Evolutionary conservation across 192 early-diverging fungal genomes (phyloP).

Genomic region (Backusella luteola): DNA sequence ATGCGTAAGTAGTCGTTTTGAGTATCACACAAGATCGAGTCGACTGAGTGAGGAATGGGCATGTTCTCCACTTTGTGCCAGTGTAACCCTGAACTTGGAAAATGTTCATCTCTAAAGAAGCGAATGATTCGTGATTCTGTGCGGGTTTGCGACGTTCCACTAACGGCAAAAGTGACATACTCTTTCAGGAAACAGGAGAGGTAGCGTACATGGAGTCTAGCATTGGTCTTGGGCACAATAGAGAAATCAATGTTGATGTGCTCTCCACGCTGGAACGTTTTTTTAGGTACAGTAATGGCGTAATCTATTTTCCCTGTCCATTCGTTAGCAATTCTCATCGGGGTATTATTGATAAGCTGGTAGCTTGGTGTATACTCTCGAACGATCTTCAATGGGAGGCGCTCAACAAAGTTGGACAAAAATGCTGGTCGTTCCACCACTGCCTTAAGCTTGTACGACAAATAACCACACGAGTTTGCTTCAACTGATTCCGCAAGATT

Average conservation of each 20-base stretch:
- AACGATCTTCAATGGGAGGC: constrained; percentile 38
- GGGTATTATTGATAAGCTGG: constrained; percentile 34
- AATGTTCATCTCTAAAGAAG: constrained; percentile 14
- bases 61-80: constrained; percentile 30
- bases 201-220: constrained; percentile 45
- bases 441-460: constrained; percentile 55
- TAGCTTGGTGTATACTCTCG: constrained; percentile 42
- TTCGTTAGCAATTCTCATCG: constrained; percentile 47
- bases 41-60: constrained; percentile 17
- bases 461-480: constrained; percentile 34
- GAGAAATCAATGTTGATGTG: constrained; percentile 46
- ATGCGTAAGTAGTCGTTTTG: constrained; percentile 30
- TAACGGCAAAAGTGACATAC: constrained; percentile 44
- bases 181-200: constrained; percentile 55
- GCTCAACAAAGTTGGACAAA: constrained; percentile 42
- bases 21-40: constrained; percentile 29
- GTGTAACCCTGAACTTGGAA: not conserved
- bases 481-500: constrained; percentile 60
- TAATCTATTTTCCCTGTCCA: constrained; percentile 59
- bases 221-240: constrained; percentile 42
- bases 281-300: constrained; percentile 46
- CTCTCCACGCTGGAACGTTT: constrained; percentile 48
- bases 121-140: constrained; percentile 20
- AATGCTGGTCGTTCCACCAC: constrained; percentile 50
- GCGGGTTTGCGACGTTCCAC: constrained; percentile 26